Percentiles rank a stretch among this genome's conserved stretches.
Evolutionary conservation across 1,284 basidiomycete genomes (phyloP).

Genomic region (Ustilago shanxiensis): DNA sequence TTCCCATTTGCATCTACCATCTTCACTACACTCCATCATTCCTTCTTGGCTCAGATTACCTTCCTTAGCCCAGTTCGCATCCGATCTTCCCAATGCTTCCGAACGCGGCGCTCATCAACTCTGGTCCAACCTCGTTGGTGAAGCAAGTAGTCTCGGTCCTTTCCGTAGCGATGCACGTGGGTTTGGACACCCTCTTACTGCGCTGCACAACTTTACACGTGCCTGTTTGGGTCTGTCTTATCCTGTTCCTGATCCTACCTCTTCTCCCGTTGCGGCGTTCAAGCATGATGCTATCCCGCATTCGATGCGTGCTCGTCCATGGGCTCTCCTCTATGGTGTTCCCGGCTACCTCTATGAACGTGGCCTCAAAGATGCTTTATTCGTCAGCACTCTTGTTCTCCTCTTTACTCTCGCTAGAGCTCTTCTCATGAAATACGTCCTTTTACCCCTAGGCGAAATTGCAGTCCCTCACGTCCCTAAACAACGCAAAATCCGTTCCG

Average conservation of each 20-base stretch:
- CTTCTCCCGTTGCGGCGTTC: slow-evolving; percentile 40
- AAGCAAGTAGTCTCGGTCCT: slow-evolving; percentile 46
- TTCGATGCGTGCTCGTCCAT: slow-evolving; percentile 26
- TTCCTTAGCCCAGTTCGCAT: slow-evolving; percentile 51
- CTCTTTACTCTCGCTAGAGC: slow-evolving; percentile 58
- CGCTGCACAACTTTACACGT: slow-evolving; percentile 60
- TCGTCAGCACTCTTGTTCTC: slow-evolving; percentile 61
- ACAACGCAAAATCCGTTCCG: slow-evolving; percentile 24
- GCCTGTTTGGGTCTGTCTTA: slow-evolving; percentile 59
- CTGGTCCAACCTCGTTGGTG: slow-evolving; percentile 34
- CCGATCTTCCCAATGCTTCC: slow-evolving; percentile 61
- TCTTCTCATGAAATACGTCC: slow-evolving; percentile 53
- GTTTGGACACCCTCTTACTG: slow-evolving; percentile 62
- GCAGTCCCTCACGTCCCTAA: slow-evolving; percentile 36
- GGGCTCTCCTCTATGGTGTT: slow-evolving; percentile 45
- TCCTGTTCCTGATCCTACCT: slow-evolving; percentile 35
- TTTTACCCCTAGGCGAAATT: slow-evolving; percentile 55
- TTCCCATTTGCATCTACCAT: slow-evolving; percentile 52
- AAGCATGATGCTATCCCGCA: slow-evolving; percentile 25
- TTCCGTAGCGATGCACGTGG: slow-evolving; percentile 62
- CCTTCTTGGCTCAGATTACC: slow-evolving; percentile 58
- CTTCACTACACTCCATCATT: slow-evolving; percentile 54
- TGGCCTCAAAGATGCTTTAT: slow-evolving; percentile 56
- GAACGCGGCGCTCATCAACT: slow-evolving; percentile 29
- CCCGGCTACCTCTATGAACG: slow-evolving; percentile 52